These are phyloP conservation scores for Paramecium sexaurelia DNA, from an alignment of 73 alveolate genomes.

Conservation along the genomic window DNA sequence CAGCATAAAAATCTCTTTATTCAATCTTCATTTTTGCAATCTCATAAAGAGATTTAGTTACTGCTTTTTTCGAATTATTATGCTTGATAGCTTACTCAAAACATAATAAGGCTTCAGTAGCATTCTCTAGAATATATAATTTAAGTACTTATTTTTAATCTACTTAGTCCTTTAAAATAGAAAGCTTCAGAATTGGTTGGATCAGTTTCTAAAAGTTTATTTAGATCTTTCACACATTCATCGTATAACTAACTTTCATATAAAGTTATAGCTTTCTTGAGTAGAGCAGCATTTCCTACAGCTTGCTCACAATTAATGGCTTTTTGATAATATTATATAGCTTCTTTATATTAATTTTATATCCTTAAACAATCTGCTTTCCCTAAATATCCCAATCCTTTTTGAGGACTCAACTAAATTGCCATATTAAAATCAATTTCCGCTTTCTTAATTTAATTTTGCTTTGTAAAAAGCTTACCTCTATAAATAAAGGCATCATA, in stretches of 20 bases:
- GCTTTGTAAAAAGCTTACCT: slow-evolving; percentile 66
- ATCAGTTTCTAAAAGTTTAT: slow-evolving; percentile 56
- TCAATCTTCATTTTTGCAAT: slow-evolving; percentile 72
- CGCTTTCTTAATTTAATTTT: slow-evolving; percentile 70
- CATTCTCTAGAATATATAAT: slow-evolving; percentile 37
- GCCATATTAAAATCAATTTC: slow-evolving; percentile 70
- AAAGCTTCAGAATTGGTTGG: slow-evolving; percentile 69
- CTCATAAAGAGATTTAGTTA: slow-evolving; percentile 69
- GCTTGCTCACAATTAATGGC: slow-evolving; percentile 67
- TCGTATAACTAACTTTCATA: slow-evolving; percentile 66
- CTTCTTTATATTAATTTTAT: slow-evolving; percentile 55
- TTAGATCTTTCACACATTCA: slow-evolving; percentile 60
- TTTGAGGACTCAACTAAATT: slow-evolving; percentile 59
- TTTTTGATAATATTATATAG: slow-evolving; percentile 49
- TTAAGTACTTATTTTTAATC: slow-evolving; percentile 52
- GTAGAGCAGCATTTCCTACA: slow-evolving; percentile 57
- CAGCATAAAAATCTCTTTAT: slow-evolving; percentile 73
- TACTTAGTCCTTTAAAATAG: slow-evolving; percentile 67
- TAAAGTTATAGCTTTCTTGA: slow-evolving; percentile 66
- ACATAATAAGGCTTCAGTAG: slow-evolving; percentile 67
- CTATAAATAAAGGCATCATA: slow-evolving; percentile 71
- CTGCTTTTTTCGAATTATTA: slow-evolving; percentile 64
- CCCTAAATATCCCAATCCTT: slow-evolving; percentile 72
- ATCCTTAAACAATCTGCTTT: slow-evolving; percentile 69
- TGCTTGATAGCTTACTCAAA: slow-evolving; percentile 72